Evolutionary conservation across 2,329 filamentous ascomycete genomes (phyloP).

Genomic region (Polychaeton citri): DNA sequence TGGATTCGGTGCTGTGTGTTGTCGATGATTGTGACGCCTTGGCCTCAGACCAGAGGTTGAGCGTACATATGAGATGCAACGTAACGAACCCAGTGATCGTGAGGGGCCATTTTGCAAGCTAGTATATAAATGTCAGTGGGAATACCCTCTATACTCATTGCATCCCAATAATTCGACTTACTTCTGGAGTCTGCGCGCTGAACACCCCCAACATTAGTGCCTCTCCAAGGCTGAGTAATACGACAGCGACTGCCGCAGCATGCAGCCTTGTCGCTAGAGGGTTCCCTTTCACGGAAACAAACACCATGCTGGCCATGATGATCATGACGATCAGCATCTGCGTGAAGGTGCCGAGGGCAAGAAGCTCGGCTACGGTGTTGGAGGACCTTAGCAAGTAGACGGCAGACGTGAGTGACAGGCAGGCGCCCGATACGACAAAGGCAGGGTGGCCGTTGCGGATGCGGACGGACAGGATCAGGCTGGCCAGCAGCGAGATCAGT

Average conservation of each 20-base stretch:
- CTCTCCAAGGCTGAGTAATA: neutral
- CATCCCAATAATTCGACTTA: too few species aligned
- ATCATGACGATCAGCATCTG: neutral
- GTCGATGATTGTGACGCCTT: neutral
- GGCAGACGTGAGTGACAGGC: neutral
- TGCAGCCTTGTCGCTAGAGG: neutral
- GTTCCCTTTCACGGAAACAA: neutral
- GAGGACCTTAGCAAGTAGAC: neutral
- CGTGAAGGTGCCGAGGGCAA: neutral
- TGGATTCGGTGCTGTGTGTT: neutral
- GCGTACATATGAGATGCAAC: neutral
- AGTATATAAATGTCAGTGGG: neutral
- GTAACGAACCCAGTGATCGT: neutral
- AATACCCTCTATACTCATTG: too few species aligned
- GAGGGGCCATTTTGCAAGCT: neutral
- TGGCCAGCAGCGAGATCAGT: constrained; percentile 1
- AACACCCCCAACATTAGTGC: neutral
- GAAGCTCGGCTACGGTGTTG: too few species aligned
- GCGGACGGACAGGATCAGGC: neutral
- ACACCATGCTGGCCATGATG: neutral
- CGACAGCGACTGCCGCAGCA: neutral
- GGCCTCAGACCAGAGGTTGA: neutral
- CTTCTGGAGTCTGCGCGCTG: neutral
- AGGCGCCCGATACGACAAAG: neutral
- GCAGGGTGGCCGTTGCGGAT: neutral